Base-by-base conservation (phyloP, 2,329 filamentous ascomycete genomes). In the Colletotrichum simmondsii region DNA sequence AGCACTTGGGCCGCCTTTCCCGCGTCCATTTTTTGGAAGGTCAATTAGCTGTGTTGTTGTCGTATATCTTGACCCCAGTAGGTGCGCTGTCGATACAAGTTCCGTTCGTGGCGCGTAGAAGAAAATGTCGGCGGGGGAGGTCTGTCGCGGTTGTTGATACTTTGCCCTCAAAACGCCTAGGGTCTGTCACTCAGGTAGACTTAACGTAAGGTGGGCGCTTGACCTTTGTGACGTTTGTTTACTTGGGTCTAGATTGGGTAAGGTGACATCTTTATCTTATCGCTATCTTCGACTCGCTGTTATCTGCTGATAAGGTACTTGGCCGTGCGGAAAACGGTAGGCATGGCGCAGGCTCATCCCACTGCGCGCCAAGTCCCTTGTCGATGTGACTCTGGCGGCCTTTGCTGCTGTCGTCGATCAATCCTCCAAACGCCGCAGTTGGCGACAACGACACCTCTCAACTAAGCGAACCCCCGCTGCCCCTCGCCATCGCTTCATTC, bases 1-100 rank as follows among this genome's bases (percentile, higher is more conserved):
- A 91, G 81, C 24, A 87, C 85, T 37, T 87, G 78, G 26, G 81
- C 77, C 16, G 82, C 78, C 46, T 83, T 81, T 54, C 71, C 67
- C 19, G 75, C 63, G 65, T 80, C 79, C 82, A 84, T 84, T 16
- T 28, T 75, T 42, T 5, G 16, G 24, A 58, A 66, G 8, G 4
- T 2, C 8, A 30, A 19, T 42, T 7, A n/a, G 37, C 42, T n/a
- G 3, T 49, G 42, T 67, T 28, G 10, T 53, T 42, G 8, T 22
- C 37, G 32, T 12, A 12, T 35, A 28, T 12, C 16, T 37, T 14
- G 22, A 19, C 4, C 42, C 6, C 16, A n/a, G 42, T 49, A 49
- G 42, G 19, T 4, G 16, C 19, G 42, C 42, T n/a, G 42, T 7
- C 16, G 19, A 49, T 10, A 28, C 12, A 19, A 32, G 14, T 32